These are phyloP conservation scores for Pichia heedii DNA, from an alignment of 805 yeast species.

Conservation along the genomic window DNA sequence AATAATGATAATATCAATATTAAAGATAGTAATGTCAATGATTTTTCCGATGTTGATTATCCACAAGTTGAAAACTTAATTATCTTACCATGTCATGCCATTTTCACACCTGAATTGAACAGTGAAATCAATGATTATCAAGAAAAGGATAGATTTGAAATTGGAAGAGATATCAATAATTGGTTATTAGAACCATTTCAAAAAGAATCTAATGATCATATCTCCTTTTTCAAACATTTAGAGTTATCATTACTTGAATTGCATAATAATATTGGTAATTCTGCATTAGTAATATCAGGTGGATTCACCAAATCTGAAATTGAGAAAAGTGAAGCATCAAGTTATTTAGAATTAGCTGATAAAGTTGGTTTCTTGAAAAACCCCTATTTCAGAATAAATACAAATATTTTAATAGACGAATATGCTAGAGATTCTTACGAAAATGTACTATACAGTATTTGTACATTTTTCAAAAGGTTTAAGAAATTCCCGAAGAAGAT, in stretches of 20 bases:
- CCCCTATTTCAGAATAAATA: conserved; percentile 3
- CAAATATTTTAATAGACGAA: conserved; percentile 46
- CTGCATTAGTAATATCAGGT: conserved; percentile 34
- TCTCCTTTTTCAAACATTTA: conserved; percentile 57
- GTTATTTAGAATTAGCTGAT: conserved; percentile 41
- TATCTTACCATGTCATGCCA: conserved; percentile 39
- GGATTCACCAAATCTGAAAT: conserved; percentile 59
- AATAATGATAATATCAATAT: not conserved
- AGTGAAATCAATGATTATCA: not conserved
- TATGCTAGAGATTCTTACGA: conserved; percentile 76
- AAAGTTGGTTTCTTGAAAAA: conserved; percentile 1
- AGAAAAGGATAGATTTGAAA: conserved; percentile 13
- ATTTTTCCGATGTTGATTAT: not conserved
- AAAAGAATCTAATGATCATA: conserved; percentile 57
- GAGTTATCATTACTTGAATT: conserved; percentile 33
- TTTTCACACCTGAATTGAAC: conserved; percentile 16
- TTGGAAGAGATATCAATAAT: conserved; percentile 41
- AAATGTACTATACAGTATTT: conserved; percentile 55
- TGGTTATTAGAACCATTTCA: conserved; percentile 70
- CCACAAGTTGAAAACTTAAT: conserved; percentile 23
- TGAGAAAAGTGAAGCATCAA: conserved; percentile 45
- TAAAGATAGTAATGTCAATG: not conserved
- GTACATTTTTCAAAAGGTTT: conserved; percentile 40
- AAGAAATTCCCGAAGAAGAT: conserved; percentile 41
- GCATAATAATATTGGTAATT: conserved; percentile 12